phyloP scores from a whole-genome alignment of 345 rosid genomes.

The Nephelium lappaceum region DNA sequence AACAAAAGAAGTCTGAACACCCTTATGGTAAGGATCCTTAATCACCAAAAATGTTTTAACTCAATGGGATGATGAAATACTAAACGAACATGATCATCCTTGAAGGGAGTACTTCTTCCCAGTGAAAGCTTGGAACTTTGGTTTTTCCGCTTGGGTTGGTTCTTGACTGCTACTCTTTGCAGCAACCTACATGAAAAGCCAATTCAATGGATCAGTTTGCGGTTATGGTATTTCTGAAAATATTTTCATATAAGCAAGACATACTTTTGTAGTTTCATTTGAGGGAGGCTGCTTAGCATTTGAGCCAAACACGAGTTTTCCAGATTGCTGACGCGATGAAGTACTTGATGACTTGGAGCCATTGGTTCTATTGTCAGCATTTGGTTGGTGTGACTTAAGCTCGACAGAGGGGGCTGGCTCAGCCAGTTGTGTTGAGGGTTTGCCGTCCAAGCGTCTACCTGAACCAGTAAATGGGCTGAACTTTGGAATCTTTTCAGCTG shows the following conservation, averaged over 20 bases:
- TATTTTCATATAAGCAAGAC: not conserved
- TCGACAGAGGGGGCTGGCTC: conserved; percentile 18
- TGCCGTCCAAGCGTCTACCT: conserved; percentile 61
- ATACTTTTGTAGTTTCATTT: conserved; percentile 40
- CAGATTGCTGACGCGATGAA: conserved; percentile 34
- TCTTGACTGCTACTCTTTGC: conserved; percentile 36
- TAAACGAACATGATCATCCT: not conserved
- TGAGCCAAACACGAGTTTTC: conserved; percentile 61
- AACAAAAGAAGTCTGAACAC: too few relatives aligned
- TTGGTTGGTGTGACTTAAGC: conserved; percentile 23
- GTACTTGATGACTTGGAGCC: conserved; percentile 32
- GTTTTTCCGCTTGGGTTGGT: conserved; percentile 33
- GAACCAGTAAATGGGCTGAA: conserved; percentile 61
- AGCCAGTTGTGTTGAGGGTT: conserved; percentile 29
- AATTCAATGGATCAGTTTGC: conserved; percentile 6
- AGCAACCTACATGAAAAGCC: conserved; percentile 33
- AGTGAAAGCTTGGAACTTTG: conserved; percentile 60
- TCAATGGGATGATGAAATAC: not conserved
- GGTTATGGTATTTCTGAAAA: not conserved
- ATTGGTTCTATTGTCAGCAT: conserved; percentile 22
- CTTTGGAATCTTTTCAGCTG: conserved; percentile 40
- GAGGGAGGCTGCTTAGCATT: conserved; percentile 30
- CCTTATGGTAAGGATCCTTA: not conserved
- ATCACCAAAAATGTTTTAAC: not conserved
- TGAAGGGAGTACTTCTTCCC: conserved; percentile 61